These are phyloP conservation scores for Prosopis cineraria DNA, from an alignment of 306 rosid genomes.

Conservation along the genomic window DNA sequence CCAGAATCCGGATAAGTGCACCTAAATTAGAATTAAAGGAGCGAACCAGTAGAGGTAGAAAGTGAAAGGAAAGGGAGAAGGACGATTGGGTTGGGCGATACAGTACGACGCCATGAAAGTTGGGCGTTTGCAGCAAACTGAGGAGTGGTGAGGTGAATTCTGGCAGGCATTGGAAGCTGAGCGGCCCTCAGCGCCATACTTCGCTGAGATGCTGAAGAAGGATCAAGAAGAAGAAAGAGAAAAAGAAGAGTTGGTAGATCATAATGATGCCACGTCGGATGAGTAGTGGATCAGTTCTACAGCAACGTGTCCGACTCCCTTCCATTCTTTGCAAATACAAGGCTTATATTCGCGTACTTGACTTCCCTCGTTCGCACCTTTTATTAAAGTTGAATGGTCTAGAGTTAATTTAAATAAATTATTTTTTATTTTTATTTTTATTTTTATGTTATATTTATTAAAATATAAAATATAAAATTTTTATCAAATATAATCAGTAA, in stretches of 20 bases:
- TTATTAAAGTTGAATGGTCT: no score
- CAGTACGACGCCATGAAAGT: slow-evolving; percentile 52
- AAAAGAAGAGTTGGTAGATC: slow-evolving; percentile 22
- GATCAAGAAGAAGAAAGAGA: not conserved
- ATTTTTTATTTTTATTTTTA: no score
- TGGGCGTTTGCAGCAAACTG: slow-evolving; percentile 2
- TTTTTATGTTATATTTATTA: no score
- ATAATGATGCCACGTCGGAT: slow-evolving; percentile 53
- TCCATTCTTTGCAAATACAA: not conserved
- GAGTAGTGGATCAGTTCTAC: slow-evolving; percentile 35
- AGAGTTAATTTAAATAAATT: no score
- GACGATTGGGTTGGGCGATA: slow-evolving; percentile 42
- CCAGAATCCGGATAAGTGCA: not conserved
- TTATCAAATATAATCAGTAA: no score
- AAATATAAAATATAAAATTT: no score
- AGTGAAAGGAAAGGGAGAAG: slow-evolving; percentile 23
- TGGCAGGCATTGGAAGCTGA: slow-evolving; percentile 47
- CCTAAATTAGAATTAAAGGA: not conserved
- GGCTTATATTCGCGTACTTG: no score
- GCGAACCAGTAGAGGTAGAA: slow-evolving; percentile 34
- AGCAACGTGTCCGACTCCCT: slow-evolving; percentile 36
- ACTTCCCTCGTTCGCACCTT: no score
- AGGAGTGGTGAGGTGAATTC: not conserved
- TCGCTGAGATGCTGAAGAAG: not conserved
- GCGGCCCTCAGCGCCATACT: slow-evolving; percentile 64